A percentile compares a stretch with the other conserved stretches of the same genome.
These are phyloP conservation scores for Erythrophleum fordii DNA, from an alignment of 306 rosid genomes.

Conservation along the genomic window DNA sequence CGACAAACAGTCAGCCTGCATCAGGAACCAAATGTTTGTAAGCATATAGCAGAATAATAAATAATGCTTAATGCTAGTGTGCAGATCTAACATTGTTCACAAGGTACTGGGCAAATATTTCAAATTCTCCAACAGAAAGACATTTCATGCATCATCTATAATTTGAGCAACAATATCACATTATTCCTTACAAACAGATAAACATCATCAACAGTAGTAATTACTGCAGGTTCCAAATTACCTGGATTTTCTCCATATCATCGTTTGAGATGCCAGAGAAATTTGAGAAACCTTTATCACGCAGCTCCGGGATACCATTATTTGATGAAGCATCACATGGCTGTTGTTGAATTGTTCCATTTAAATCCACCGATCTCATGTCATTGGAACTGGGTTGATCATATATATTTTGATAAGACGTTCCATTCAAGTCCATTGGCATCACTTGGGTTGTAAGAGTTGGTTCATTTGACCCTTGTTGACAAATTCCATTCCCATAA, in stretches of 20 bases:
- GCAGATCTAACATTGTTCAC: constrained; percentile 12
- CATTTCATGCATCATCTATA: background rate
- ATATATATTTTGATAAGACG: constrained; percentile 48
- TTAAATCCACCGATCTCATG: constrained; percentile 66
- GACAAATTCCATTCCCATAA: constrained; percentile 65
- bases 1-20: constrained; percentile 78
- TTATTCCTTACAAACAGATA: constrained; percentile 15
- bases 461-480: constrained; percentile 42
- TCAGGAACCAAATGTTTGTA: background rate
- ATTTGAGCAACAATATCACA: background rate
- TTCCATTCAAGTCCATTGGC: constrained; percentile 63
- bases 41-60: constrained; percentile 9
- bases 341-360: constrained; percentile 63
- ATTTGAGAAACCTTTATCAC: constrained; percentile 40
- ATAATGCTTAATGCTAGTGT: constrained; percentile 2
- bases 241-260: constrained; percentile 83
- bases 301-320: constrained; percentile 46
- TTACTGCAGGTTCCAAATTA: constrained; percentile 27
- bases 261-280: constrained; percentile 60
- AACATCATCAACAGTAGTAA: constrained; percentile 29
- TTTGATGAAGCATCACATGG: constrained; percentile 48
- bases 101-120: constrained; percentile 6
- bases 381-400: constrained; percentile 40
- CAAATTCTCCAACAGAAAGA: background rate
- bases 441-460: constrained; percentile 41